Conservation (phyloP, 139 green algal species). For the Tetradesmus obliquus region DNA sequence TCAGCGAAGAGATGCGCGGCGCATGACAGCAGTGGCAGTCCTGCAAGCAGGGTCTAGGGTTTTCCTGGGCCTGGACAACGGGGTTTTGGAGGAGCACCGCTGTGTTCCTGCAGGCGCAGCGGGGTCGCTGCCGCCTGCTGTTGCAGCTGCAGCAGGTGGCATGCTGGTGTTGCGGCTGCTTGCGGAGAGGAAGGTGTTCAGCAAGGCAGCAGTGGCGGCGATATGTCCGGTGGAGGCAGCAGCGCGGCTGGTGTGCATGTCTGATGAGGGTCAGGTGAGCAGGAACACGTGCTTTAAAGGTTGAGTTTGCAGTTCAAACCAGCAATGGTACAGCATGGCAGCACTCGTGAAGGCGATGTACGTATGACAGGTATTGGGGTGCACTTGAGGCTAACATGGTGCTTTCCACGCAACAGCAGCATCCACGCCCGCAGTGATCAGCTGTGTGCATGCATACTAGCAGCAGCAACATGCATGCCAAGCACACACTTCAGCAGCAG, state of each 20-base stretch:
- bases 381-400: too few species aligned
- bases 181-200: slow-evolving; percentile 39
- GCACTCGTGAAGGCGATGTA: too few species aligned
- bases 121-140: not conserved
- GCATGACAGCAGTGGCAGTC: slow-evolving; percentile 59
- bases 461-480: too few species aligned
- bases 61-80: slow-evolving; percentile 43
- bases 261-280: slow-evolving; percentile 41
- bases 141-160: slow-evolving; percentile 13
- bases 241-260: slow-evolving; percentile 38
- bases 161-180: slow-evolving; percentile 26
- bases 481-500: too few species aligned
- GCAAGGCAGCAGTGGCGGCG: not conserved
- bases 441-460: too few species aligned
- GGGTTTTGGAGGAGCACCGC: slow-evolving; percentile 41
- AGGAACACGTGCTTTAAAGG: not conserved
- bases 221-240: slow-evolving; percentile 10
- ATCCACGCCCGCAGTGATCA: too few species aligned
- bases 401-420: too few species aligned
- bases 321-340: not conserved
- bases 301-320: not conserved
- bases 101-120: not conserved
- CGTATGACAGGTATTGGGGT: too few species aligned
- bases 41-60: slow-evolving; percentile 35
- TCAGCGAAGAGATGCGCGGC: slow-evolving; percentile 39